Evolutionary conservation across 1,284 basidiomycete genomes (phyloP).

Genomic region (Cryptococcus sp.): DNA sequence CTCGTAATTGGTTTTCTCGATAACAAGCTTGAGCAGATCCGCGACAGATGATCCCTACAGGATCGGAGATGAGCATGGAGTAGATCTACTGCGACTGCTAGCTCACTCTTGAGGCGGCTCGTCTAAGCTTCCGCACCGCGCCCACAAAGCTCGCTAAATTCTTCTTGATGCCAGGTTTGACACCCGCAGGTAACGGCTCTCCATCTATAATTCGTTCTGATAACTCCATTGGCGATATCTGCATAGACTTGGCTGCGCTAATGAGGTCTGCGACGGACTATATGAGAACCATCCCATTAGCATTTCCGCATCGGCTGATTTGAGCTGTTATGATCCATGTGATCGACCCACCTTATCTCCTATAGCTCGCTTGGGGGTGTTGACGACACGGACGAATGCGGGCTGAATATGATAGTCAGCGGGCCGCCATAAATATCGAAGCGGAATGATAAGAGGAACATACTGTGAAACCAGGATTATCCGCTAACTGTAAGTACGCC

Average conservation of each 20-base stretch:
- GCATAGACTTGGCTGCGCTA: slow-evolving; percentile 58
- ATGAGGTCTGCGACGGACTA: slow-evolving; percentile 67
- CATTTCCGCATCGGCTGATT: not conserved
- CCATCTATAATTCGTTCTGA: slow-evolving; percentile 65
- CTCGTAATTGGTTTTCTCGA: slow-evolving; percentile 67
- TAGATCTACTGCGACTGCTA: not conserved
- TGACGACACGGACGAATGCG: slow-evolving; percentile 75
- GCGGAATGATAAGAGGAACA: slow-evolving; percentile 10
- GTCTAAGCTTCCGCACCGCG: slow-evolving; percentile 60
- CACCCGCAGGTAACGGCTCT: slow-evolving; percentile 58
- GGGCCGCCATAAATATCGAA: not conserved
- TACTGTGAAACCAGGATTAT: slow-evolving; percentile 71
- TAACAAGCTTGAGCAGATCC: slow-evolving; percentile 64
- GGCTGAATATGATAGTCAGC: slow-evolving; percentile 50
- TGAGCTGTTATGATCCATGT: no score
- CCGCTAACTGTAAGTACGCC: slow-evolving; percentile 81
- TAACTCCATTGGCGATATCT: slow-evolving; percentile 63
- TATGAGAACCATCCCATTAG: not conserved
- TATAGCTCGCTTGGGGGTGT: slow-evolving; percentile 71
- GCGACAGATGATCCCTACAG: slow-evolving; percentile 63
- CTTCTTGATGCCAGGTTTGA: slow-evolving; percentile 66
- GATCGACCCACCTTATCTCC: slow-evolving; percentile 71
- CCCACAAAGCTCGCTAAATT: slow-evolving; percentile 66
- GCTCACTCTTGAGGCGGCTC: slow-evolving; percentile 61
- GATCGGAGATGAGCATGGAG: not conserved